phyloP scores from a whole-genome alignment of 164 flowering plant genomes.

The Brasenia schreberi region DNA sequence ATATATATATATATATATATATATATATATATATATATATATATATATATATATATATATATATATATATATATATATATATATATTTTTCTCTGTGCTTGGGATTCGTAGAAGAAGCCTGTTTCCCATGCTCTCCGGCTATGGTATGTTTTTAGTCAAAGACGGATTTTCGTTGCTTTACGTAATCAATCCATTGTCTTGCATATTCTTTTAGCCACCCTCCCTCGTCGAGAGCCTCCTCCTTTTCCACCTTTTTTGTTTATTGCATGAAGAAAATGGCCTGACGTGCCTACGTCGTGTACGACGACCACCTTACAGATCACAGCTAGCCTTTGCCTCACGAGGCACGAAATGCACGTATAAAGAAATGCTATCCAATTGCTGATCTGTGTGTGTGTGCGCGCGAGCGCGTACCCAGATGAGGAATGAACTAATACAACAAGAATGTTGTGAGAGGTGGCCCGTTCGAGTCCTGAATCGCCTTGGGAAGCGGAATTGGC shows the following conservation, averaged over 20 bases:
- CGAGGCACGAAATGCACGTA: not conserved
- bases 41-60: no score
- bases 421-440: no score
- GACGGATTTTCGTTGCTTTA: not conserved
- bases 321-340: not conserved
- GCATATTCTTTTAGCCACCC: not conserved
- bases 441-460: no score
- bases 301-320: not conserved
- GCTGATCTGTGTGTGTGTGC: not conserved
- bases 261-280: not conserved
- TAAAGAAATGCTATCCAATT: not conserved
- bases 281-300: conserved; percentile 1
- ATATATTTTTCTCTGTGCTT: not conserved
- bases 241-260: not conserved
- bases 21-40: no score
- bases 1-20: no score
- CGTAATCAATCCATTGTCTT: not conserved
- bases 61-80: no score
- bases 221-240: not conserved
- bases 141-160: not conserved
- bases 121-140: not conserved
- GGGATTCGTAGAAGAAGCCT: not conserved
- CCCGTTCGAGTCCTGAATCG: no score
- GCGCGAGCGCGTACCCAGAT: not conserved
- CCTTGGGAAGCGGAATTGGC: no score